Base-by-base conservation (phyloP, 1,284 basidiomycete genomes). In the Cryptococcus wingfieldii region DNA sequence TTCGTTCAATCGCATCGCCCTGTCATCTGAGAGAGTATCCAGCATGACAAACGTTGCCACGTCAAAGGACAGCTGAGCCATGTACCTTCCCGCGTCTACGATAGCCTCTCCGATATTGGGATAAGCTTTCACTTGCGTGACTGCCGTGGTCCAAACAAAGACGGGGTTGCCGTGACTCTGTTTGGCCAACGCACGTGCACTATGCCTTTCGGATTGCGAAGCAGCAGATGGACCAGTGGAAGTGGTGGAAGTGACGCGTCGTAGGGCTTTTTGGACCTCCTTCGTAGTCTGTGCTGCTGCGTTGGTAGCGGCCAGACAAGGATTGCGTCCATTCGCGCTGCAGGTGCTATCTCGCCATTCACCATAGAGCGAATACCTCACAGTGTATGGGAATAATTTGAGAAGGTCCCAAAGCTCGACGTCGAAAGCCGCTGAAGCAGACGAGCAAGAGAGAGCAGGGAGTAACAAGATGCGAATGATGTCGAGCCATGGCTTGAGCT, bases 101-200 rank as follows among this genome's bases (percentile, higher is more conserved):
- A 98, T 86, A 34, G 92, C 90, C 46, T 84, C 83, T 16, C 91
- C 91, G 59, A 98, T 80, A 74, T 98, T 99, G 68, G 96, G 90
- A 71, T 98, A 99, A 18, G 91, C 87, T 85, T 94, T 94, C 56
- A 98, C 88, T 77, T 98, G 96, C 63, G 88, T 86, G 50, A 98
- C 86, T 0, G 89, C 91, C 57, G 89, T 89, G 14, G 83, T 78
- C 79, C 98, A 98, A 66, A 98, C 86, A 51, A 95, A 87, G 63
- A 85, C 88, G 2, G 96, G 96, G 70, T 98, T 96, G 13, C 89
- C 88, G 71, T 97, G 92, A 5, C 90, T 90, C 47, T 95, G 79
- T 76, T 98, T 98, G 10, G 92, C 94, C n/a, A 98, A 86, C 2
- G 87, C 84, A 18, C 93, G 87, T 18, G 92, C 87, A 13, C 74